Percentiles rank a stretch among this genome's conserved stretches.
These are phyloP conservation scores for Metarhizium brunneum DNA, from an alignment of 2,329 filamentous ascomycete species.

Conservation along the genomic window DNA sequence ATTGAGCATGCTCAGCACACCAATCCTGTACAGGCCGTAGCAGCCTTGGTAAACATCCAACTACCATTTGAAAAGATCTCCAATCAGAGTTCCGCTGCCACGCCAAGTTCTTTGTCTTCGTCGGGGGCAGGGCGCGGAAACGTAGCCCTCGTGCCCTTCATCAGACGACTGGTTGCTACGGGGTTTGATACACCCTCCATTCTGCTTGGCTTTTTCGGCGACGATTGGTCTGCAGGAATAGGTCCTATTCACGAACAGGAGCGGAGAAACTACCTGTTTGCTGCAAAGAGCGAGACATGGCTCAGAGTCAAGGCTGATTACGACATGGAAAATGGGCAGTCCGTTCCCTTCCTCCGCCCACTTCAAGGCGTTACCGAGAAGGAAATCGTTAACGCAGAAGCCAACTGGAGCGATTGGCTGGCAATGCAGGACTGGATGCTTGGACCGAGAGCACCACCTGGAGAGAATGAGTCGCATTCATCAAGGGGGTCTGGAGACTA, in stretches of 20 bases:
- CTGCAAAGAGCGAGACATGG: conserved; percentile 89
- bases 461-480: conserved; percentile 15
- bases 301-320: conserved; percentile 81
- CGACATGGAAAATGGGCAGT: conserved; percentile 76
- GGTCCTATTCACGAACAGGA: conserved; percentile 81
- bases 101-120: neutral
- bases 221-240: conserved; percentile 76
- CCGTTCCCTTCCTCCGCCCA: conserved; percentile 77
- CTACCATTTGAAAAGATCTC: conserved; percentile 69
- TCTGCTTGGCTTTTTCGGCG: conserved; percentile 95
- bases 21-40: conserved; percentile 73
- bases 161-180: conserved; percentile 81
- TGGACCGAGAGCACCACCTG: conserved; percentile 60
- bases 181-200: conserved; percentile 81
- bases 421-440: conserved; percentile 99
- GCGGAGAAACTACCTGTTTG: conserved; percentile 88
- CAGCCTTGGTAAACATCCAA: conserved; percentile 84
- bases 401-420: conserved; percentile 87
- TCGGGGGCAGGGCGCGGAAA: conserved; percentile 8
- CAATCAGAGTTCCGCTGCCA: conserved; percentile 14
- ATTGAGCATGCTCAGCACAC: conserved; percentile 84
- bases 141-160: conserved; percentile 63
- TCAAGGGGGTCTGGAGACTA: neutral
- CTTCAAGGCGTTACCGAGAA: conserved; percentile 66
- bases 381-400: conserved; percentile 77